Evolutionary conservation across 805 yeast genomes (phyloP), one percentile per base, ranked within the genome.

Genomic region (Hanseniaspora opuntiae): DNA sequence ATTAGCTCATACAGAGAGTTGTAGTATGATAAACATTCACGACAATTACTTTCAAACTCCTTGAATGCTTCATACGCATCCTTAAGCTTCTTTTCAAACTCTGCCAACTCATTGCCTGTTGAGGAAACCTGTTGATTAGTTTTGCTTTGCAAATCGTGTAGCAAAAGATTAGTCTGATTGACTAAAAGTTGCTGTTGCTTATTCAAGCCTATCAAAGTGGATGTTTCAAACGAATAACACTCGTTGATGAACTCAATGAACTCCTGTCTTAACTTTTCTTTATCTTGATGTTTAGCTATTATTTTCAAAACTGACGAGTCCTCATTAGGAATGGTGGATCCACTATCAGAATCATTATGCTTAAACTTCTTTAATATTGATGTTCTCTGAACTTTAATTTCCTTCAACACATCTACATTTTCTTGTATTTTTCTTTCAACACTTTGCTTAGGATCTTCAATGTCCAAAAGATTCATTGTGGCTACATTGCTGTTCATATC

Each of bases 401-500:
- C 54, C 10, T 35, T 37, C 12, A 51, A 25, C 7, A 37, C n/a
- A 4, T 16, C 28, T 7, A 39, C 25, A 14, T 38, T 51, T 37
- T 44, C 33, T 30, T 51, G 38, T 9, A 51, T n/a, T 16, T 42
- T 20, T 8, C 19, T 19, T 14, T 19, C n/a, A 12, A 51, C 14
- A 19, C 62, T 63, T 12, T 66, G 61, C 35, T 62, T 55, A 0
- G 70, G 56, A 58, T 79, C 83, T 59, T 84, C 94, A 35, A 87
- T 62, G 63, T 88, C 96, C 52, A 86, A 67, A 38, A 87, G 68
- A 60, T 79, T 79, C 14, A 64, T 62, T 53, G 62, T 55, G 35
- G 58, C 39, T 35, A 46, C 41, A 12, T 25, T 46, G 9, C 16
- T 19, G 8, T 36, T 44, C 38, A 37, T 4, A 25, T 30, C 17